These are phyloP conservation scores for Anthracocystis walkeri DNA, from an alignment of 1,284 basidiomycete genomes.

Conservation along the genomic window DNA sequence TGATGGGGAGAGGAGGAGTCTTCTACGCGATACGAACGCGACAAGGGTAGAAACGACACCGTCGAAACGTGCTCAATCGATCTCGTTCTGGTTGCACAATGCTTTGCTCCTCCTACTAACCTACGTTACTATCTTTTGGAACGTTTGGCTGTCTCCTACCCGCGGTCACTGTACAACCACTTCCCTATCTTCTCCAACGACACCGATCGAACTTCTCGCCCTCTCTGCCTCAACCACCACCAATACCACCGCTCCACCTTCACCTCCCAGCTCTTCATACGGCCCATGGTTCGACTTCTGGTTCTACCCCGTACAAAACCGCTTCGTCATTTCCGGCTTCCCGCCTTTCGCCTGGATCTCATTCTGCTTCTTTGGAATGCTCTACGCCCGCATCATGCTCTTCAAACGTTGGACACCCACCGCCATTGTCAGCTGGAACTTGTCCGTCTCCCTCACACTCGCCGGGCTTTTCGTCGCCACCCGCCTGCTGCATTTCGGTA, in stretches of 20 bases:
- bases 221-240: background rate
- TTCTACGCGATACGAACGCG: background rate
- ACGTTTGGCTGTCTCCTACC: conserved; percentile 47
- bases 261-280: conserved; percentile 9
- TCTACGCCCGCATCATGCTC: conserved; percentile 56
- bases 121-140: conserved; percentile 47
- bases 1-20: background rate
- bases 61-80: conserved; percentile 9
- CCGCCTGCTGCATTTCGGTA: conserved; percentile 53
- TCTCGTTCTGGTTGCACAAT: conserved; percentile 49
- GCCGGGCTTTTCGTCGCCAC: conserved; percentile 49
- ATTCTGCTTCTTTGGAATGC: conserved; percentile 55
- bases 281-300: conserved; percentile 51
- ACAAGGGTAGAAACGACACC: background rate
- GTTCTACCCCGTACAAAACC: conserved; percentile 41
- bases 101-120: conserved; percentile 25
- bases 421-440: conserved; percentile 22
- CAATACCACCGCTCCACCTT: background rate
- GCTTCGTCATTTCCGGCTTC: conserved; percentile 50
- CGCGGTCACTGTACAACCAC: conserved; percentile 32
- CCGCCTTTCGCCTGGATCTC: conserved; percentile 59
- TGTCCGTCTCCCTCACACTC: conserved; percentile 26
- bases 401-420: conserved; percentile 16
- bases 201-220: conserved; percentile 15
- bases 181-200: background rate